A percentile compares a stretch with the other conserved stretches of the same genome.
Evolutionary conservation across 495 filamentous ascomycete species (phyloP).

Genomic region (Penicillium canescens): DNA sequence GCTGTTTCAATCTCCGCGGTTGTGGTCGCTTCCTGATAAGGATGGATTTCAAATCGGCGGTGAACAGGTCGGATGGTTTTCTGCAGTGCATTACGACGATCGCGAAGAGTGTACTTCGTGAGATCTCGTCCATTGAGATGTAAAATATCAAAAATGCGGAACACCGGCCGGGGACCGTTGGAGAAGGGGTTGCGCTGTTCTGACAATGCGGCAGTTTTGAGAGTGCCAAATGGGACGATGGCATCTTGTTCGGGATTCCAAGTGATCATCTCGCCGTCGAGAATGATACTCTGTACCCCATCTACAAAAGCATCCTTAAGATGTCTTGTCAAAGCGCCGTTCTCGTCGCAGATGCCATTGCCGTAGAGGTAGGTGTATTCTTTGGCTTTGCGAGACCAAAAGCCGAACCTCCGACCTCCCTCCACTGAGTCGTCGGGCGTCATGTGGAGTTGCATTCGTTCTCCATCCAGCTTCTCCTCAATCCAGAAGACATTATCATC

Average conservation of each 20-base stretch:
- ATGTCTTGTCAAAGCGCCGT: conserved; percentile 77
- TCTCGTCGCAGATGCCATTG: conserved; percentile 69
- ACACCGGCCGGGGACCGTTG: conserved; percentile 76
- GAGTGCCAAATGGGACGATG: conserved; percentile 85
- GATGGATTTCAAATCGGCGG: conserved; percentile 81
- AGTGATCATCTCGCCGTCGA: conserved; percentile 98
- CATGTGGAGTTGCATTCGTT: conserved; percentile 98
- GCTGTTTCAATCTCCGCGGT: conserved; percentile 73
- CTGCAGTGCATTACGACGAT: conserved; percentile 76
- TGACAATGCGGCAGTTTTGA: conserved; percentile 87
- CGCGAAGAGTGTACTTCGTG: conserved; percentile 78
- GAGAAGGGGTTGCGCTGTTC: conserved; percentile 77
- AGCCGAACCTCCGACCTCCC: conserved; percentile 75
- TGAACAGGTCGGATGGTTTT: conserved; percentile 62
- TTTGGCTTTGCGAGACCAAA: conserved; percentile 96
- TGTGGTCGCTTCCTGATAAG: conserved; percentile 64
- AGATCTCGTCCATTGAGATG: conserved; percentile 80
- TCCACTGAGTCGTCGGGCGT: conserved; percentile 61
- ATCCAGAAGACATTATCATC: conserved; percentile 87
- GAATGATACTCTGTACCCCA: conserved; percentile 79
- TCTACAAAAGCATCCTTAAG: conserved; percentile 75
- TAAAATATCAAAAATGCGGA: conserved; percentile 85
- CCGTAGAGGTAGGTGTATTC: conserved; percentile 97
- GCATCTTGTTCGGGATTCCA: conserved; percentile 90
- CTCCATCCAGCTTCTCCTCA: conserved; percentile 96